Base-by-base conservation (phyloP, 164 flowering plant genomes). In the Santalum album region DNA sequence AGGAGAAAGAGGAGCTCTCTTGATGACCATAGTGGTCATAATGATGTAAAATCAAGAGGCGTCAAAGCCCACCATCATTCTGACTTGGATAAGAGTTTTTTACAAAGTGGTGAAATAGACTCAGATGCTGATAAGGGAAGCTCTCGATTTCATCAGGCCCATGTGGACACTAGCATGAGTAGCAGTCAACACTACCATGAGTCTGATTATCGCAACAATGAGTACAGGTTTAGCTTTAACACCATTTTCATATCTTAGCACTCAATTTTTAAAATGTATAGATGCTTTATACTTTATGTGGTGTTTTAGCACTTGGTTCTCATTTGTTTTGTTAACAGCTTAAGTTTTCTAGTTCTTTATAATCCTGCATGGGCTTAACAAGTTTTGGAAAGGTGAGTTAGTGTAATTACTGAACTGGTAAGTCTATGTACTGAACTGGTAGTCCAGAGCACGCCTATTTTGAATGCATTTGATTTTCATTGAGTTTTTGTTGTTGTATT, bases 1-100 rank as follows among this genome's bases (percentile, higher is more conserved):
- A 48, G 59, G 53, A 68, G 62, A 57, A 69, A 53, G 70, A 72
- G 56, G 57, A 62, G 68, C 23, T 69, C 70, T 38, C 65, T 67
- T 7, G 70, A 69, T 62, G 70, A 65, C 42, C 54, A 17, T 25
- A 70, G 59, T 65, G 69, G 65, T 24, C 55, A 1, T 47, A 29
- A 1, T 62, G 68, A 59, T 60, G 20, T 23, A 50, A 65, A 56
- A 45, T 51, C 65, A 15, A 63, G 64, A 54, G 48, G 23, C 54
- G 15, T 26, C 18, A 72, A 58, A 42, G 35, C 32, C 9, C n/a
- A n/a, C n/a, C 59, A 45, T 20, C 54, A 64, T 53, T 25, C 62
- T 34, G 61, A 67, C 10, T 5, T 26, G 44, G 75, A 65, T 54
- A 67, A 46, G 57, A 72, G 55, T 20, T 54, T 64, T 27, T 47